These are phyloP conservation scores for Auriscalpium microsporum DNA, from an alignment of 768 basidiomycete genomes.

Conservation along the genomic window DNA sequence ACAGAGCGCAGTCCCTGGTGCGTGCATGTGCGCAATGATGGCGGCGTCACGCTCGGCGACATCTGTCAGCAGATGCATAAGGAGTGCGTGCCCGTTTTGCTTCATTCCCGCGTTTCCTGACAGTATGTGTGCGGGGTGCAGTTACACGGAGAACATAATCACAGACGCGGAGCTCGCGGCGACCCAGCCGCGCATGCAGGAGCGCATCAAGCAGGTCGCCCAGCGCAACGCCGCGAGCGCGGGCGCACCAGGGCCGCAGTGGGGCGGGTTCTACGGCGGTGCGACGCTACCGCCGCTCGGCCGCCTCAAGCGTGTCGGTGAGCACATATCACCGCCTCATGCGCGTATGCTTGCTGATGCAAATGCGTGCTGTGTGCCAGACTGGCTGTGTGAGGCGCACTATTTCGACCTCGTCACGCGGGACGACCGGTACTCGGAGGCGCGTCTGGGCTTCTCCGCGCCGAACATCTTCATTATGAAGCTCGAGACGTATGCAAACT, in stretches of 20 bases:
- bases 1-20: slow-evolving; percentile 65
- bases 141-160: slow-evolving; percentile 61
- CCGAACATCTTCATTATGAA: slow-evolving; percentile 76
- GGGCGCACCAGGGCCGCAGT: slow-evolving; percentile 24
- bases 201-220: slow-evolving; percentile 60
- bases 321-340: slow-evolving; percentile 18
- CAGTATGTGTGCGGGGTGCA: slow-evolving; percentile 21
- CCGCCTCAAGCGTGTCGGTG: slow-evolving; percentile 56
- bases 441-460: slow-evolving; percentile 66
- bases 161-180: slow-evolving; percentile 57
- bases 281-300: slow-evolving; percentile 35
- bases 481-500: slow-evolving; percentile 22
- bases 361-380: slow-evolving; percentile 26
- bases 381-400: slow-evolving; percentile 68
- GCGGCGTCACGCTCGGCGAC: slow-evolving; percentile 70
- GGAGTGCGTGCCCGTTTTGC: slow-evolving; percentile 44
- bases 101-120: not conserved
- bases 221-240: slow-evolving; percentile 25
- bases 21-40: slow-evolving; percentile 60
- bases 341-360: too few relatives aligned
- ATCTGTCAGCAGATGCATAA: slow-evolving; percentile 65
- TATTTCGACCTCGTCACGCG: slow-evolving; percentile 59
- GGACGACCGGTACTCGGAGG: slow-evolving; percentile 49
- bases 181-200: slow-evolving; percentile 57
- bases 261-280: slow-evolving; percentile 36